phyloP scores from a whole-genome alignment of 2,329 filamentous ascomycete genomes.

The Fusarium redolens region DNA sequence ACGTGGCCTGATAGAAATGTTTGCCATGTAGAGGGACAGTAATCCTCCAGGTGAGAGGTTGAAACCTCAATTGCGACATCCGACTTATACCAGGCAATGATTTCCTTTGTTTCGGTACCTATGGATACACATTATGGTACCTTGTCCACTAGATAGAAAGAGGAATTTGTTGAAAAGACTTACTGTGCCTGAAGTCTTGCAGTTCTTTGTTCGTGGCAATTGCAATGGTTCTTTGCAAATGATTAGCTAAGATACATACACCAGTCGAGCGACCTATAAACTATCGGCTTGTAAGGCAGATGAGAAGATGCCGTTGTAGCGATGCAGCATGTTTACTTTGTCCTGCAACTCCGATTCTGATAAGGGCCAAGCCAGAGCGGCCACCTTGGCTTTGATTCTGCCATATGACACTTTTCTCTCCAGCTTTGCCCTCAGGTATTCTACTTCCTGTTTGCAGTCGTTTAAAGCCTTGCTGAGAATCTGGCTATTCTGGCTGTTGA shows the following conservation, averaged over 20 bases:
- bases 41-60: neutral
- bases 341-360: neutral
- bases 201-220: neutral
- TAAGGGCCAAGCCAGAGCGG: neutral
- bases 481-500: neutral
- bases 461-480: neutral
- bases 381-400: neutral
- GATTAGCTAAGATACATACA: fast-evolving
- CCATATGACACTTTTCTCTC: neutral
- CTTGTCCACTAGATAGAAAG: neutral
- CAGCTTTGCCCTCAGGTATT: neutral
- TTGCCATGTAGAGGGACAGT: neutral
- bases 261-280: neutral
- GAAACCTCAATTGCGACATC: neutral
- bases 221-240: neutral
- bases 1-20: neutral
- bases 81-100: neutral
- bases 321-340: neutral
- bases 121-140: neutral
- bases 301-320: neutral
- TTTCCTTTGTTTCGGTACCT: neutral
- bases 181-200: neutral
- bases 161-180: neutral
- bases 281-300: neutral
- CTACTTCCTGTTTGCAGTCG: neutral